Evolutionary conservation across 75 land plant species (phyloP).

Genomic region (Picea glauca): DNA sequence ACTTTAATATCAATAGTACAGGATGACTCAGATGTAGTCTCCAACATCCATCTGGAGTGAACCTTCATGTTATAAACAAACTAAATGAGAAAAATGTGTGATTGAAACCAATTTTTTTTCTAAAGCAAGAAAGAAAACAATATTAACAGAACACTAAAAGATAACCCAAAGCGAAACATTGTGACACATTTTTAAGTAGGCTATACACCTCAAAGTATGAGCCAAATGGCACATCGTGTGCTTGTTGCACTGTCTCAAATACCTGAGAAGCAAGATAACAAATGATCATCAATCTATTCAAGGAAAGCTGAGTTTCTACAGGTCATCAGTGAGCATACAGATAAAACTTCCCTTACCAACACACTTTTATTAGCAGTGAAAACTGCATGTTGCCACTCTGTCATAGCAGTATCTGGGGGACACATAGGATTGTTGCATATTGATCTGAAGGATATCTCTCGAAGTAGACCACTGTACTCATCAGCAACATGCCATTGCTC

Average conservation of each 20-base stretch:
- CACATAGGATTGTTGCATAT: slow-evolving; percentile 95
- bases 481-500: slow-evolving; percentile 93
- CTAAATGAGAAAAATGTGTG: not conserved
- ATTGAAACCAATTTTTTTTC: not conserved
- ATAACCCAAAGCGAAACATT: not conserved
- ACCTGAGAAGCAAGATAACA: slow-evolving; percentile 40
- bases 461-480: slow-evolving; percentile 80
- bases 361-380: slow-evolving; percentile 55
- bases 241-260: slow-evolving; percentile 90
- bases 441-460: slow-evolving; percentile 84
- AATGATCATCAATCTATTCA: not conserved
- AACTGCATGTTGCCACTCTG: slow-evolving; percentile 85
- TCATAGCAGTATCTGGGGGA: slow-evolving; percentile 95
- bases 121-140: not conserved
- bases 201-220: slow-evolving; percentile 79
- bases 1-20: slow-evolving; percentile 62
- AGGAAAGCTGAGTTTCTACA: not conserved
- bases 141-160: not conserved
- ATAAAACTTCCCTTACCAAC: slow-evolving; percentile 42
- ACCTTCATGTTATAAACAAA: slow-evolving; percentile 43
- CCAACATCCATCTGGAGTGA: slow-evolving; percentile 72
- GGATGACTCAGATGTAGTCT: slow-evolving; percentile 49
- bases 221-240: slow-evolving; percentile 99
- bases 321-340: not conserved
- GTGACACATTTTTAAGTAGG: not conserved